A percentile compares a stretch with the other conserved stretches of the same genome.
Conservation (phyloP, 352 stramenopile genomes). For the Phytophthora europaea region DNA sequence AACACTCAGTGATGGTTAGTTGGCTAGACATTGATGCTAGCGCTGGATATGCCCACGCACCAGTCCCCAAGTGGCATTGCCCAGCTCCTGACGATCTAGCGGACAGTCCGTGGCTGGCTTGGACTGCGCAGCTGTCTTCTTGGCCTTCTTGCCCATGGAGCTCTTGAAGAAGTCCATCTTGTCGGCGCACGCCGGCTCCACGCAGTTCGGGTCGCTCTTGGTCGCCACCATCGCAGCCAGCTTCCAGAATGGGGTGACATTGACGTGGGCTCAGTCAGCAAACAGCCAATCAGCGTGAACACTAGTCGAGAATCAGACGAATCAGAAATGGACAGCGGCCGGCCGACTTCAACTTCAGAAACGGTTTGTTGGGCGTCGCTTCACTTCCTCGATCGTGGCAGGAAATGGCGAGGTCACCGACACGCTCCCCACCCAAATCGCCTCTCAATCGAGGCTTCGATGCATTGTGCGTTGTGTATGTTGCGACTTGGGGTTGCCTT, state of each 20-base stretch:
- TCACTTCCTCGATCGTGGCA: constrained; percentile 8
- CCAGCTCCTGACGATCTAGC: constrained; percentile 87
- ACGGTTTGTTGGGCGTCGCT: constrained; percentile 9
- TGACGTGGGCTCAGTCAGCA: neutral
- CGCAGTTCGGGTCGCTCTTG: constrained; percentile 86
- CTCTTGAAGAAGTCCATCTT: constrained; percentile 90
- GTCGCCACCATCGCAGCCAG: constrained; percentile 39
- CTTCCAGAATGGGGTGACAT: constrained; percentile 11
- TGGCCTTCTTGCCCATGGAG: constrained; percentile 60
- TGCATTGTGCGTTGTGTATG: constrained; percentile 24
- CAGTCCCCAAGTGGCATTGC: constrained; percentile 89
- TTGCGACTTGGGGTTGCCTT: neutral
- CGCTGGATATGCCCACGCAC: constrained; percentile 42
- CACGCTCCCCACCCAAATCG: constrained; percentile 61
- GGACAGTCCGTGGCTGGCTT: constrained; percentile 70
- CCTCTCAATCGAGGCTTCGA: constrained; percentile 40
- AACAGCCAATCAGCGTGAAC: too few species aligned
- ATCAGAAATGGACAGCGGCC: neutral
- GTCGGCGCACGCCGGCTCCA: constrained; percentile 85
- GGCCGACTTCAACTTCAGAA: constrained; percentile 36
- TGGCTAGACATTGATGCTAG: neutral
- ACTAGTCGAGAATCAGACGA: neutral
- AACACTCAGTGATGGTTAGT: neutral
- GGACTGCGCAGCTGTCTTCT: constrained; percentile 19
- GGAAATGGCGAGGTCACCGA: constrained; percentile 30